Percentiles rank a stretch among this genome's conserved stretches.
phyloP scores from a whole-genome alignment of 2,329 filamentous ascomycete genomes.

The Zopfia rhizophila region DNA sequence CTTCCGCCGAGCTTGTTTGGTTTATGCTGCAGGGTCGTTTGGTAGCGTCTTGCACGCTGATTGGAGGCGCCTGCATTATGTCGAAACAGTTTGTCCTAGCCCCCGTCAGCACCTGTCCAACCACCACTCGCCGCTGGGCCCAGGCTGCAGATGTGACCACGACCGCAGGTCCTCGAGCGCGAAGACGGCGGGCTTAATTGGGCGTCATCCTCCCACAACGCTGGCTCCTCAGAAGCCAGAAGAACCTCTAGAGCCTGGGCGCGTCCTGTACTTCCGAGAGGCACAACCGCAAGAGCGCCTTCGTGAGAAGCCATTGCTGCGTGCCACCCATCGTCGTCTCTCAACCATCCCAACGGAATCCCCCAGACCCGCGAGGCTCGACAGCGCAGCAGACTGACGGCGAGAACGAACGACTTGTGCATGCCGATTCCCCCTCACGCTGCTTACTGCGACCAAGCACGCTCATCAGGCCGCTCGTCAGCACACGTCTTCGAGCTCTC shows the following conservation, averaged over 20 bases:
- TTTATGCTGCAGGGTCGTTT: conserved; percentile 14
- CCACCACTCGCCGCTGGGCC: too few relatives aligned
- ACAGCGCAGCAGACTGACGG: background rate
- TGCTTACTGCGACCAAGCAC: conserved; percentile 11
- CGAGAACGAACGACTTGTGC: conserved; percentile 24
- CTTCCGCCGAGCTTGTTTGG: conserved; percentile 12
- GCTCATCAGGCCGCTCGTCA: conserved; percentile 37
- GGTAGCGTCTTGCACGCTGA: too few relatives aligned
- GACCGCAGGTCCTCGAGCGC: too few relatives aligned
- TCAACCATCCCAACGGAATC: too few relatives aligned
- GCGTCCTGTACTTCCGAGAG: conserved; percentile 22
- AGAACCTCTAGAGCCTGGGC: conserved; percentile 18
- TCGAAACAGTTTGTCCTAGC: conserved; percentile 4
- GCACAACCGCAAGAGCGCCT: too few relatives aligned
- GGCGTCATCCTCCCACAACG: background rate
- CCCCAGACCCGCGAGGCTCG: too few relatives aligned
- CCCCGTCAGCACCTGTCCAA: background rate
- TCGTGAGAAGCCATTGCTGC: too few relatives aligned
- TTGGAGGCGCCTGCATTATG: too few relatives aligned
- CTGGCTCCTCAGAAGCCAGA: conserved; percentile 12
- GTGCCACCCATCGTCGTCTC: too few relatives aligned
- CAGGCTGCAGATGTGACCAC: too few relatives aligned
- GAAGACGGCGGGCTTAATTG: background rate
- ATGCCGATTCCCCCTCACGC: conserved; percentile 20
- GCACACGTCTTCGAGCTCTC: conserved; percentile 20